Evolutionary conservation across 257 asterid genomes (phyloP).

Genomic region (Penstemon eatonii): DNA sequence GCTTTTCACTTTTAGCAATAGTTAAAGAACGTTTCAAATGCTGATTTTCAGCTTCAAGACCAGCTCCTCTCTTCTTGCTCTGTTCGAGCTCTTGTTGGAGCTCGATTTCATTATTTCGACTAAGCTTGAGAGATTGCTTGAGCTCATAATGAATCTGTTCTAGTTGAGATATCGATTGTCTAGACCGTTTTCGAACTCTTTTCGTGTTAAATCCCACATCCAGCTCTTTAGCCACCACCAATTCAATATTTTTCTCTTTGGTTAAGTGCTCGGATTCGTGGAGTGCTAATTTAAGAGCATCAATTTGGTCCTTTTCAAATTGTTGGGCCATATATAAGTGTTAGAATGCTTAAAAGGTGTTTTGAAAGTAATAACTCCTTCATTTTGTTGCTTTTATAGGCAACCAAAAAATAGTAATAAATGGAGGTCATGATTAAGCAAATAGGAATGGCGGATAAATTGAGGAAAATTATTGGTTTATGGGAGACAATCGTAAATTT

Average conservation of each 20-base stretch:
- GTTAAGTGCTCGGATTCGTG: background rate
- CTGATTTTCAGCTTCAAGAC: background rate
- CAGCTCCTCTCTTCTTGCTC: constrained; percentile 1
- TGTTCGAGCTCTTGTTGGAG: background rate
- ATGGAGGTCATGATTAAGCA: too few species aligned
- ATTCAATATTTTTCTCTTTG: background rate
- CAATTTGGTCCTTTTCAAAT: background rate
- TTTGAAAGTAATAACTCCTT: too few species aligned
- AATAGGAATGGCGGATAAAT: too few species aligned
- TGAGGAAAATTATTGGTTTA: too few species aligned
- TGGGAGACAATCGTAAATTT: too few species aligned
- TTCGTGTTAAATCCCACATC: too few species aligned
- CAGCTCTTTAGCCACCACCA: background rate
- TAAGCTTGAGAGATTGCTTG: background rate
- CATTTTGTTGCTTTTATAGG: too few species aligned
- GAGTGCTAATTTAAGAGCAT: background rate
- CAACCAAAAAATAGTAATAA: too few species aligned
- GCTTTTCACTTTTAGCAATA: background rate
- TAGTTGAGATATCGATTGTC: background rate
- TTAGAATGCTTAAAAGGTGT: too few species aligned
- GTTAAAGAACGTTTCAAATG: background rate
- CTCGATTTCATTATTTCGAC: background rate
- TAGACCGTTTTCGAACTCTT: background rate
- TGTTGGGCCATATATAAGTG: background rate
- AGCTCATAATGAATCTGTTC: background rate